A percentile compares a stretch with the other conserved stretches of the same genome.
These are phyloP conservation scores for Cardamine resedifolia DNA, from an alignment of 345 rosid genomes.

Conservation along the genomic window DNA sequence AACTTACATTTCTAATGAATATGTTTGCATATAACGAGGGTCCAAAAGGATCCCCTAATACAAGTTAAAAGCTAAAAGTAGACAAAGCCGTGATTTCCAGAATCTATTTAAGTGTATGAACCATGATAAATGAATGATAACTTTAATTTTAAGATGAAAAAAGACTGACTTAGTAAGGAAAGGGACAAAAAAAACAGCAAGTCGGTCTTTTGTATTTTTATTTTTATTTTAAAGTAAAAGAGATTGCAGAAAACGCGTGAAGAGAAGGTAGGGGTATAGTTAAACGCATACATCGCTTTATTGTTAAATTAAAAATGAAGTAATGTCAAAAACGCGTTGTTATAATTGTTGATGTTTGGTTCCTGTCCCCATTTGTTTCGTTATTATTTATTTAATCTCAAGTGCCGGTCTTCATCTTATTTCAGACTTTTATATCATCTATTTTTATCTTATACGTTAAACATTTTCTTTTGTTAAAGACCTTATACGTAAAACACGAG, in stretches of 20 bases:
- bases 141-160: neutral
- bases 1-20: neutral
- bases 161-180: neutral
- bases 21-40: neutral
- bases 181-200: neutral
- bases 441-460: neutral
- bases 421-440: neutral
- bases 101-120: slow-evolving; percentile 9
- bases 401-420: slow-evolving; percentile 22
- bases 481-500: neutral
- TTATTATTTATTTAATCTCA: neutral
- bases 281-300: slow-evolving; percentile 30
- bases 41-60: neutral
- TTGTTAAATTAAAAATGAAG: slow-evolving; percentile 20
- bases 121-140: slow-evolving; percentile 6
- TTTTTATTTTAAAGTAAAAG: neutral
- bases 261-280: slow-evolving; percentile 35
- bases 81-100: slow-evolving; percentile 1
- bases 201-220: slow-evolving; percentile 6
- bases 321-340: slow-evolving; percentile 44
- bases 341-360: slow-evolving; percentile 37
- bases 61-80: neutral
- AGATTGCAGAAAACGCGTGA: slow-evolving; percentile 40
- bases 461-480: neutral
- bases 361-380: slow-evolving; percentile 25